Base-by-base conservation (phyloP, 768 basidiomycete genomes). In the Termitomyces sp. region DNA sequence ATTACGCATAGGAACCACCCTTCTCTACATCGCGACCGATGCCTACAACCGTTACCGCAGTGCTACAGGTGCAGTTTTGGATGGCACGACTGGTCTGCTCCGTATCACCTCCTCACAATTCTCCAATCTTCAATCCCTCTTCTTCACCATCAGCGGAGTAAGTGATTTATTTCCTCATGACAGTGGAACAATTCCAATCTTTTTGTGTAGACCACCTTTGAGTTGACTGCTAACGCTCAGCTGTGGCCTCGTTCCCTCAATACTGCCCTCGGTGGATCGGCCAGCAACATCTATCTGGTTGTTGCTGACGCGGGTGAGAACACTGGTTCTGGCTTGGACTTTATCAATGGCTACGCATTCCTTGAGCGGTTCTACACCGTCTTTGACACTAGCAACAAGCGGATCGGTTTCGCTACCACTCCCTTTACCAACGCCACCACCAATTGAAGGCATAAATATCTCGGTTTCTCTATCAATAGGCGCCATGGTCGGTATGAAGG, bases 291-390 rank as follows among this genome's bases (percentile, higher is more conserved):
- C 27, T 76, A 75, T 56, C 65, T 74, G 21, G 61, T 76, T 57
- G 69, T 74, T 52, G 67, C 45, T 63, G 37, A 73, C 65, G 54
- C 76, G 39, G 82, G 80, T 28, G 57, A 65, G 0, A 59, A 61
- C 19, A 62, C 71, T 16, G 80, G 78, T 46, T 14, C 72, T 53
- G 83, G 80, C 12, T 66, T 84, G 14, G 79, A 82, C 70, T 82
- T 84, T 59, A 74, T 84, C 66, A 76, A 82, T 63, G 80, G 83
- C 11, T 73, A 73, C 61, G 61, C 68, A 3, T 84, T 81, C 75
- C 71, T 84, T 30, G 73, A 76, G 69, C 82, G 86, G 21, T 87
- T 82, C 78, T 86, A 86, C 72, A 75, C 79, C 27, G 84, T 85
- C 37, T 86, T 71, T 61, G 85, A 88, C 63, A 83, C 84, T 43